Conservation (phyloP, 176 grass and related monocot genomes). For the Zizania latifolia region DNA sequence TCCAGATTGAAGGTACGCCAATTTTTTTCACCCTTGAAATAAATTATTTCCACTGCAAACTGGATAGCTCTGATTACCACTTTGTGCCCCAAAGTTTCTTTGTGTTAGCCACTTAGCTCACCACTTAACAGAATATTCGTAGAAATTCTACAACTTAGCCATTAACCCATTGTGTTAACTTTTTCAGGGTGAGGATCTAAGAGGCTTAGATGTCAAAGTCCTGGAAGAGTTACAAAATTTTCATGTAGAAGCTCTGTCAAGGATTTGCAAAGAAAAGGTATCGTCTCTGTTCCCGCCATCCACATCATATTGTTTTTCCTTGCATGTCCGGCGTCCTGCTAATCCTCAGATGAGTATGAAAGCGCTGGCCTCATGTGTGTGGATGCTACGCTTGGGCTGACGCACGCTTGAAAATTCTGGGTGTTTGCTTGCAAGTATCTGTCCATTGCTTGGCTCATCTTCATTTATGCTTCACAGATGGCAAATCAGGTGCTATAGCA, state of each 20-base stretch:
- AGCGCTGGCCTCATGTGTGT: neutral
- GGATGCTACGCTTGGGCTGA: neutral
- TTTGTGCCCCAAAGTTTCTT: neutral
- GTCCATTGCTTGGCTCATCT: neutral
- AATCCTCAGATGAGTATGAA: neutral
- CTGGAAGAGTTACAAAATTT: slow-evolving; percentile 88
- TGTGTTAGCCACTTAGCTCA: neutral
- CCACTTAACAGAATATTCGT: neutral
- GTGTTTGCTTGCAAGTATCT: neutral
- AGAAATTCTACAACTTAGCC: neutral
- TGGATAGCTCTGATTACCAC: neutral
- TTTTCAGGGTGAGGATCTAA: slow-evolving; percentile 73
- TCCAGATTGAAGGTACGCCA: slow-evolving; percentile 73
- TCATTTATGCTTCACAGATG: slow-evolving; percentile 47
- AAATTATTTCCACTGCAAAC: neutral
- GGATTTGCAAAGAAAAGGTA: slow-evolving; percentile 93
- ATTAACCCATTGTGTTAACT: neutral
- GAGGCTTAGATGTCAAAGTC: slow-evolving; percentile 61
- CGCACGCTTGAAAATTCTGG: neutral
- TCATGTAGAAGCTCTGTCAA: slow-evolving; percentile 88
- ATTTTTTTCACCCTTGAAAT: neutral
- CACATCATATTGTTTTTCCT: neutral
- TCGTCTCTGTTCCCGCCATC: neutral
- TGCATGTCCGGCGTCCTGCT: neutral
- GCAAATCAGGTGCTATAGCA: slow-evolving; percentile 62